Evolutionary conservation across 1,284 basidiomycete genomes (phyloP), one percentile per base, ranked within the genome.

Genomic region (Leccinum pallidistipes): DNA sequence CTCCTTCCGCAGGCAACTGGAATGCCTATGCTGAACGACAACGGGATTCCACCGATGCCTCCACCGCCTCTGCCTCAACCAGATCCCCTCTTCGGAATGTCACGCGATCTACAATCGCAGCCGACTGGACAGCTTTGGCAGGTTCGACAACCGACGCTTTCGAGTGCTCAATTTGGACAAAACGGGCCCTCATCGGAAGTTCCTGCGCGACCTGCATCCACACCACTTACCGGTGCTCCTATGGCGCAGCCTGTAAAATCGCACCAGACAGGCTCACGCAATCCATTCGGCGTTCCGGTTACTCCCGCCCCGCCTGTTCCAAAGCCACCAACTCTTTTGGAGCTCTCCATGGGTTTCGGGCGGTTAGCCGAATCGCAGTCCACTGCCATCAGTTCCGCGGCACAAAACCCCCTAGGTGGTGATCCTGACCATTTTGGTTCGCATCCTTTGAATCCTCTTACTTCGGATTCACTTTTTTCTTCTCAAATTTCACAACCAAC

Each of bases 221-320:
- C 90, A 11, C 90, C 88, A 18, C 80, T 87, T 52, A 81, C 79
- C 4, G 70, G 75, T 36, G 66, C 81, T 8, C 79, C 84, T 12
- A 68, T 78, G 5, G 77, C 80, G 1, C 82, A 85, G 62, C 81
- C 84, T 27, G 83, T 98, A n/a, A 86, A 87, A 69, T 83, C 94
- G 5, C 96, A 98, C 74, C 87, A 91, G 75, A 99, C 97, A 1
- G 96, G 97, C 18, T 94, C 93, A 3, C 89, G 88, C 69, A 99
- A 99, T 80, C 97, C 97, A 0, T 99, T 99, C 69, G 95, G 95
- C 7, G 85, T 88, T 27, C 84, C 91, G 2, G 80, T 84, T 3
- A 80, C 86, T 49, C 77, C 88, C n/a, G 77, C 83, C 50, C 88
- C 91, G 2, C 86, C 88, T 16, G 77, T 91, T 18, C 87, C 91